Conservation (phyloP, 495 filamentous ascomycete species). For the Clohesyomyces aquaticus region DNA sequence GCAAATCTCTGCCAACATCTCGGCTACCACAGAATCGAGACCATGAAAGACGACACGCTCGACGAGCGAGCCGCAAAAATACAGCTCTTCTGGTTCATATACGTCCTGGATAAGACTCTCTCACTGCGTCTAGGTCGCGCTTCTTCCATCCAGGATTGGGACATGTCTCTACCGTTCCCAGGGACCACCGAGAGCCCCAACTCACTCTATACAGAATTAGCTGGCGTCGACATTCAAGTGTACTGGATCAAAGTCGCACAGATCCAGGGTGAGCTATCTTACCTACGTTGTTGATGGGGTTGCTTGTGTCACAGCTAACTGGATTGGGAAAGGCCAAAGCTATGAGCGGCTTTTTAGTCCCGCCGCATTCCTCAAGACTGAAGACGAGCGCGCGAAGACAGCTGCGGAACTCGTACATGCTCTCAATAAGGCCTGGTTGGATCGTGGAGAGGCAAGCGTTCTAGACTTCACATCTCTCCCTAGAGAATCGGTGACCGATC, state of each 20-base stretch:
- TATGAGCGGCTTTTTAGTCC: constrained; percentile 42
- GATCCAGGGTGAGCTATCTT: no score
- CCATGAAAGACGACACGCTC: constrained; percentile 53
- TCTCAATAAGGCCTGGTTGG: constrained; percentile 21
- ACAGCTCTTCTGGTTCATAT: constrained; percentile 65
- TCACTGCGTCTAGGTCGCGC: constrained; percentile 68
- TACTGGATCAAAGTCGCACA: constrained; percentile 37
- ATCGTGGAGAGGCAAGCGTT: constrained; percentile 15
- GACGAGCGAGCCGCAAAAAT: constrained; percentile 46
- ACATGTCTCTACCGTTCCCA: constrained; percentile 58
- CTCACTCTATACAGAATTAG: constrained; percentile 1
- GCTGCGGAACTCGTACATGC: constrained; percentile 29
- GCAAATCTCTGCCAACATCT: constrained; percentile 64
- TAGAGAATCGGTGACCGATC: background rate
- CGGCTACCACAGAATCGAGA: constrained; percentile 63
- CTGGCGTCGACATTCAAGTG: constrained; percentile 15
- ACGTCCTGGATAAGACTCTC: constrained; percentile 63
- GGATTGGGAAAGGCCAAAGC: constrained; percentile 33
- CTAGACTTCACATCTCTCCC: constrained; percentile 11
- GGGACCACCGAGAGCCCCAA: background rate
- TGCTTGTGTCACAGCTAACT: no score
- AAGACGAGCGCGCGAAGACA: constrained; percentile 21
- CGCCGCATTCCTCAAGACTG: constrained; percentile 29
- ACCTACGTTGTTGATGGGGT: no score
- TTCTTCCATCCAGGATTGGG: constrained; percentile 64